Evolutionary conservation across 78 protist species (phyloP).

Genomic region (Dictyostelium brefeldianum): DNA sequence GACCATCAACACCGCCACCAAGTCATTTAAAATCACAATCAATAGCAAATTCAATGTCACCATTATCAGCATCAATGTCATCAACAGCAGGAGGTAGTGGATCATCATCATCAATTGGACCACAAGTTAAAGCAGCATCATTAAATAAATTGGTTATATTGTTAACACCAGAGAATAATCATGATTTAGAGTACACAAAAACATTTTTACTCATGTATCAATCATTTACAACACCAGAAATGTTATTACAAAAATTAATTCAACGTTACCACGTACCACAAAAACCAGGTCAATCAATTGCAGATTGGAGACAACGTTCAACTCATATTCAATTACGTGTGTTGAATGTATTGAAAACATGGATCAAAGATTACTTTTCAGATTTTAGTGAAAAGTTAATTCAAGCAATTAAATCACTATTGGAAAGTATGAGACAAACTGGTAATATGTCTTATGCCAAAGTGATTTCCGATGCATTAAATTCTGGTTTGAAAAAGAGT

Average conservation of each 20-base stretch:
- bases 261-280: conserved; percentile 82
- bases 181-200: conserved; percentile 67
- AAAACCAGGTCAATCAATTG: conserved; percentile 33
- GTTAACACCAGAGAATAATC: conserved; percentile 76
- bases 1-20: conserved; percentile 8
- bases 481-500: conserved; percentile 19
- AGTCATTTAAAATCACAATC: neutral
- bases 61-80: neutral
- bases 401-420: conserved; percentile 39
- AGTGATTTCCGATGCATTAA: conserved; percentile 22
- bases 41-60: neutral
- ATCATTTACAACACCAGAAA: conserved; percentile 83
- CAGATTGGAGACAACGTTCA: conserved; percentile 50
- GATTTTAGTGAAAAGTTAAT: conserved; percentile 64
- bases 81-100: neutral
- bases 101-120: neutral
- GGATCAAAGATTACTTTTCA: conserved; percentile 71
- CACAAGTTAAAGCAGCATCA: conserved; percentile 56
- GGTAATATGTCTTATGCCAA: conserved; percentile 15
- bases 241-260: conserved; percentile 68
- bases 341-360: conserved; percentile 48
- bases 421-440: conserved; percentile 21
- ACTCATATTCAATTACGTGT: conserved; percentile 77
- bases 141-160: conserved; percentile 64
- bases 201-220: conserved; percentile 81